phyloP scores from a whole-genome alignment of 208 protist species.

The Naegleria gruberi region DNA sequence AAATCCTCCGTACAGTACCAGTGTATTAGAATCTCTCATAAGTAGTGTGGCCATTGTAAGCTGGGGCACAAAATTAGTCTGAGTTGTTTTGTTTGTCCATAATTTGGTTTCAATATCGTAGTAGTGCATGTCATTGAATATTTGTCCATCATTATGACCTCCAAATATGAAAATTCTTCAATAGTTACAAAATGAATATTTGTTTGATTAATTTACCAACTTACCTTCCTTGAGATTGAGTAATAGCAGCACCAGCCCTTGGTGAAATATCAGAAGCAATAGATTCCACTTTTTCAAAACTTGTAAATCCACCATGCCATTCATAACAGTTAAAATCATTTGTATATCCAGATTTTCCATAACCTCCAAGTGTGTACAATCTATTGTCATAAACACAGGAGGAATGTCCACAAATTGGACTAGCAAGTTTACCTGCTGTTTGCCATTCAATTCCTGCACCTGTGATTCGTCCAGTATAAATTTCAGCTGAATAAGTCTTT shows the following conservation, averaged over 20 bases:
- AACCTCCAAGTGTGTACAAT: background rate
- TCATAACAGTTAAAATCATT: background rate
- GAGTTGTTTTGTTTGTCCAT: background rate
- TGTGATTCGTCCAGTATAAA: too few species aligned
- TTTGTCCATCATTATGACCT: background rate
- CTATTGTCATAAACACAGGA: background rate
- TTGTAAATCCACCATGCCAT: background rate
- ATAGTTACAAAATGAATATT: too few species aligned
- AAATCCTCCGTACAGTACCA: background rate
- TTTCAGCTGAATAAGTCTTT: background rate
- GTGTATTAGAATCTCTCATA: background rate
- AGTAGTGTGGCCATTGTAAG: background rate
- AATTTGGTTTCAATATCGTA: background rate
- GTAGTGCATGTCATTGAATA: background rate
- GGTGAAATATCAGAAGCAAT: background rate
- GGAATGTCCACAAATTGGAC: background rate
- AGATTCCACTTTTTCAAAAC: background rate
- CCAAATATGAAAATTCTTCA: background rate
- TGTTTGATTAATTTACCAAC: too few species aligned
- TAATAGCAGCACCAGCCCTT: background rate
- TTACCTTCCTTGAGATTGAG: background rate
- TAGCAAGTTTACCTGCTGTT: background rate
- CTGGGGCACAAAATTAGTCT: background rate
- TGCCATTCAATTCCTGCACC: too few species aligned
- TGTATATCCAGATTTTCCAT: background rate